Percentiles rank a stretch among this genome's conserved stretches.
These are phyloP conservation scores for Colletotrichum tofieldiae DNA, from an alignment of 2,329 filamentous ascomycete species.

Conservation along the genomic window DNA sequence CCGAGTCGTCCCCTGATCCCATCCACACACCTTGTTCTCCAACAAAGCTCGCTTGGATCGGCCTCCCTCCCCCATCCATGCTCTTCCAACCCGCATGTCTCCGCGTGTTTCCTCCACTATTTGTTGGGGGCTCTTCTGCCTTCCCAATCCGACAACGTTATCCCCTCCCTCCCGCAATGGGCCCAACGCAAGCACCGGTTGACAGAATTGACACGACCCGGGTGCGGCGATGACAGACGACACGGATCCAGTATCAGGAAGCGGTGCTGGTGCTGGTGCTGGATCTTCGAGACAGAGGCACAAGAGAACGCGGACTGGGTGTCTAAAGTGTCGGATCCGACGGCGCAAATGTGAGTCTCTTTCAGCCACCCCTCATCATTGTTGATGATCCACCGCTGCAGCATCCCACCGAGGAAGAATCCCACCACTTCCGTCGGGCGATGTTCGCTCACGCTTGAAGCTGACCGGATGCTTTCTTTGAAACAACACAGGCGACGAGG, in stretches of 20 bases:
- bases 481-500: slow-evolving; percentile 63
- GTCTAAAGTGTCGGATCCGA: slow-evolving; percentile 64
- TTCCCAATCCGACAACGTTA: slow-evolving; percentile 44
- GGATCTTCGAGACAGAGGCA: slow-evolving; percentile 30
- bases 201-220: not conserved
- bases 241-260: slow-evolving; percentile 27
- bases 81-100: slow-evolving; percentile 17
- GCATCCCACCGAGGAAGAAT: not conserved
- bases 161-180: slow-evolving; percentile 29
- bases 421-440: not conserved
- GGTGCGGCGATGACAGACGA: slow-evolving; percentile 36
- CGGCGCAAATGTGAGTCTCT: slow-evolving; percentile 62
- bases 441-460: slow-evolving; percentile 1
- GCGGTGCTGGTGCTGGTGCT: slow-evolving; percentile 2
- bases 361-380: not conserved
- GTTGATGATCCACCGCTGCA: not conserved
- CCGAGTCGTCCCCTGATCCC: slow-evolving; percentile 4
- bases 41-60: not conserved
- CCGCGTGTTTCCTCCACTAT: slow-evolving; percentile 30
- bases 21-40: not conserved
- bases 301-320: slow-evolving; percentile 60
- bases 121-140: slow-evolving; percentile 29
- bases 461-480: not conserved
- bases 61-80: not conserved
- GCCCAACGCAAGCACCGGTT: slow-evolving; percentile 11